phyloP scores from a whole-genome alignment of 2,329 filamentous ascomycete species.

The Macroventuria anomochaeta region DNA sequence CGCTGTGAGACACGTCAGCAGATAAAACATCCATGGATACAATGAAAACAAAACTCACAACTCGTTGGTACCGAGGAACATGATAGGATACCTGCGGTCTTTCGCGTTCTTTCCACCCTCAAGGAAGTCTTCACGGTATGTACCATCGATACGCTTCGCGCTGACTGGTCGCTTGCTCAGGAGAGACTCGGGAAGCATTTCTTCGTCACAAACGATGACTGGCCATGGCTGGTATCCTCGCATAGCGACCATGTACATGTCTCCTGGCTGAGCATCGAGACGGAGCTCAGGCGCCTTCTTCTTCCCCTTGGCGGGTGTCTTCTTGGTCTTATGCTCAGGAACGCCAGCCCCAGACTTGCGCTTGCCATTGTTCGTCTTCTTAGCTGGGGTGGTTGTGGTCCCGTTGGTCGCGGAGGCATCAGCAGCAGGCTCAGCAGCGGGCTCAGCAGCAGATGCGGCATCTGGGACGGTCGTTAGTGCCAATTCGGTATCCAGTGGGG shows the following conservation, averaged over 20 bases:
- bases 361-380: slow-evolving; percentile 47
- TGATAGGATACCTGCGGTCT: slow-evolving; percentile 89
- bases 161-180: slow-evolving; percentile 82
- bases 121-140: slow-evolving; percentile 83
- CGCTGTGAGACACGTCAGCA: slow-evolving; percentile 60
- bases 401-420: slow-evolving; percentile 56
- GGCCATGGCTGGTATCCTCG: slow-evolving; percentile 97
- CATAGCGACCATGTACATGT: slow-evolving; percentile 90
- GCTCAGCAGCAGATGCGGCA: slow-evolving; percentile 46
- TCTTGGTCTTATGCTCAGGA: slow-evolving; percentile 73
- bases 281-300: slow-evolving; percentile 72
- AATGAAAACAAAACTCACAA: slow-evolving; percentile 74
- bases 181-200: slow-evolving; percentile 84
- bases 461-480: slow-evolving; percentile 33
- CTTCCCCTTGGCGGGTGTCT: slow-evolving; percentile 76
- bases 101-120: slow-evolving; percentile 86
- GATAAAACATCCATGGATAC: neutral
- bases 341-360: slow-evolving; percentile 76
- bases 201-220: slow-evolving; percentile 89
- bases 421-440: slow-evolving; percentile 41
- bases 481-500: neutral
- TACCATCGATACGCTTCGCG: slow-evolving; percentile 80
- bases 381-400: slow-evolving; percentile 42
- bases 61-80: slow-evolving; percentile 95
- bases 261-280: slow-evolving; percentile 84